phyloP scores from a whole-genome alignment of 2,329 filamentous ascomycete genomes.

The Talaromyces sp. region DNA sequence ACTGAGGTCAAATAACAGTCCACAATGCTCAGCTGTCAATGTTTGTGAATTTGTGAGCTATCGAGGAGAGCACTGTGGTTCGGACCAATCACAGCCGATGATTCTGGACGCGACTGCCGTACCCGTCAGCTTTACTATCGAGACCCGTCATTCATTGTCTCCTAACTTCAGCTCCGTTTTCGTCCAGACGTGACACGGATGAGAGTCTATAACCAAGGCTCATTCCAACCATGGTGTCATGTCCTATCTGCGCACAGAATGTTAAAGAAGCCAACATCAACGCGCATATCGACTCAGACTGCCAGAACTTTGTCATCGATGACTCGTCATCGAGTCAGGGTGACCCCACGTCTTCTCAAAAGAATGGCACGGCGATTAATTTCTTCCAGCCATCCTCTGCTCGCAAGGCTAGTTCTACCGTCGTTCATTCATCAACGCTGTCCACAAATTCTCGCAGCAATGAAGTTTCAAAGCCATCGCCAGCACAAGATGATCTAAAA shows the following conservation, averaged over 20 bases:
- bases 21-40: not conserved
- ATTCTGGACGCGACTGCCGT: not conserved
- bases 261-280: slow-evolving; percentile 75
- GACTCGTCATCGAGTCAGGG: slow-evolving; percentile 46
- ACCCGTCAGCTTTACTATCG: not conserved
- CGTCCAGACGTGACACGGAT: not conserved
- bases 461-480: slow-evolving; percentile 29
- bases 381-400: slow-evolving; percentile 56
- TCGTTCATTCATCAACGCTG: slow-evolving; percentile 23
- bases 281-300: slow-evolving; percentile 77
- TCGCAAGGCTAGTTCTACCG: slow-evolving; percentile 36
- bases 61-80: not conserved
- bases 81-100: not conserved
- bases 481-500: slow-evolving; percentile 24
- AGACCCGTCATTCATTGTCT: not conserved
- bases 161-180: not conserved
- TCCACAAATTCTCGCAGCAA: slow-evolving; percentile 30
- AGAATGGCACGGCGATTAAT: slow-evolving; percentile 43
- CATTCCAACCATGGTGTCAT: slow-evolving; percentile 57
- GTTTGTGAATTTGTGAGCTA: not conserved
- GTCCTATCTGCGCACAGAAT: slow-evolving; percentile 74
- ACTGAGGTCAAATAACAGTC: not conserved
- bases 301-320: slow-evolving; percentile 60
- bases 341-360: slow-evolving; percentile 34
- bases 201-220: not conserved